These are phyloP conservation scores for Penicillium salamii DNA, from an alignment of 495 filamentous ascomycete species.

Conservation along the genomic window DNA sequence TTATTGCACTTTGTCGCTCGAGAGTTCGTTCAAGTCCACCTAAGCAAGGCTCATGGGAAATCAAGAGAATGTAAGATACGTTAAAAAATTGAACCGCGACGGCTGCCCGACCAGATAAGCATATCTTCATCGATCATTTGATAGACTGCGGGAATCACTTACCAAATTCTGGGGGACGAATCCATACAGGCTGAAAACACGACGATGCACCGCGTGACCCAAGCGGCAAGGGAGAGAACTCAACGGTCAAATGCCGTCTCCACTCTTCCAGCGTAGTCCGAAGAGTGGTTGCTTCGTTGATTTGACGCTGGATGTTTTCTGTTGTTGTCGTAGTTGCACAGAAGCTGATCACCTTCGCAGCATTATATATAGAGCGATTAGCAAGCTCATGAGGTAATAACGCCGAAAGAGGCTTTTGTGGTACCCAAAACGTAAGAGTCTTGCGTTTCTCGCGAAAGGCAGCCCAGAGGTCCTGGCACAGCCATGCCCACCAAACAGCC, in stretches of 20 bases:
- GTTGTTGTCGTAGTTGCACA: constrained; percentile 1
- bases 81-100: constrained; percentile 22
- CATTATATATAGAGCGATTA: constrained; percentile 9
- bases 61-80: constrained; percentile 18
- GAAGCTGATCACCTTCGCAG: constrained; percentile 16
- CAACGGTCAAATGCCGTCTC: constrained; percentile 20
- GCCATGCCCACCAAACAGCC: constrained; percentile 32
- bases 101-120: neutral
- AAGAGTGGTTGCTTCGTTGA: constrained; percentile 12
- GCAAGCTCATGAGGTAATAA: constrained; percentile 12
- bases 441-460: constrained; percentile 28
- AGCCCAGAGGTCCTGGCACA: constrained; percentile 30
- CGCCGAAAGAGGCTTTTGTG: constrained; percentile 16
- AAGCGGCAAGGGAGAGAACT: constrained; percentile 22
- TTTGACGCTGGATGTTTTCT: constrained; percentile 4
- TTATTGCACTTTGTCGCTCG: constrained; percentile 14
- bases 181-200: constrained; percentile 15
- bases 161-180: constrained; percentile 24
- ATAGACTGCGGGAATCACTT: neutral
- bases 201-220: neutral
- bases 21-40: constrained; percentile 15
- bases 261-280: constrained; percentile 22
- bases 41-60: constrained; percentile 18
- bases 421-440: constrained; percentile 23
- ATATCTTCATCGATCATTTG: too few relatives aligned